phyloP scores from a whole-genome alignment of 2,329 filamentous ascomycete species.

The Aspergillus amoenus region DNA sequence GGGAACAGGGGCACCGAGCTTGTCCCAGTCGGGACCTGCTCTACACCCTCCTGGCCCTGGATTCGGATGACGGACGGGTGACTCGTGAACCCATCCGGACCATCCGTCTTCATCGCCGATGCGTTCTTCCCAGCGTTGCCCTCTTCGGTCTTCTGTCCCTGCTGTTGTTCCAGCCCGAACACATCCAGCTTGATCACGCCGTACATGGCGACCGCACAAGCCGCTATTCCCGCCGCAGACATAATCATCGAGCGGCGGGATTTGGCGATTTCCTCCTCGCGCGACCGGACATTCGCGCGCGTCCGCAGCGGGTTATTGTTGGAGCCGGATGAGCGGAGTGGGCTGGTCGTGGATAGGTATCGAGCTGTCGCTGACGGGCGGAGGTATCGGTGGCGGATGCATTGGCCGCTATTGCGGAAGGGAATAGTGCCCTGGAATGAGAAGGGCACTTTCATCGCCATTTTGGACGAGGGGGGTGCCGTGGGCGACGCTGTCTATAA shows the following conservation, averaged over 20 bases:
- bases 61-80: conserved; percentile 36
- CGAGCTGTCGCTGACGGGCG: conserved; percentile 14
- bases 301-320: conserved; percentile 32
- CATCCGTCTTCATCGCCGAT: conserved; percentile 40
- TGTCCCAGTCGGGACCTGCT: conserved; percentile 79
- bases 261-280: conserved; percentile 26
- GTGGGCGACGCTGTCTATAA: not conserved
- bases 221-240: conserved; percentile 39
- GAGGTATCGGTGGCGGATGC: conserved; percentile 23
- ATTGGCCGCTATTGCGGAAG: conserved; percentile 29
- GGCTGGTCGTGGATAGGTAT: conserved; percentile 27
- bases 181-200: conserved; percentile 38
- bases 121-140: not conserved
- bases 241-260: conserved; percentile 33
- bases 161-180: conserved; percentile 11
- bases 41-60: conserved; percentile 59
- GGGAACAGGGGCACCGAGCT: conserved; percentile 78
- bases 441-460: conserved; percentile 15
- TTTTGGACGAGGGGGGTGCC: not conserved
- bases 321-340: conserved; percentile 26
- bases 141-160: conserved; percentile 13
- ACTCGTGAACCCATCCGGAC: conserved; percentile 37
- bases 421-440: conserved; percentile 15
- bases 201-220: conserved; percentile 42
- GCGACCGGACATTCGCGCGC: conserved; percentile 17